Base-by-base conservation (phyloP, 2,329 filamentous ascomycete genomes). In the Diaporthe sp. region DNA sequence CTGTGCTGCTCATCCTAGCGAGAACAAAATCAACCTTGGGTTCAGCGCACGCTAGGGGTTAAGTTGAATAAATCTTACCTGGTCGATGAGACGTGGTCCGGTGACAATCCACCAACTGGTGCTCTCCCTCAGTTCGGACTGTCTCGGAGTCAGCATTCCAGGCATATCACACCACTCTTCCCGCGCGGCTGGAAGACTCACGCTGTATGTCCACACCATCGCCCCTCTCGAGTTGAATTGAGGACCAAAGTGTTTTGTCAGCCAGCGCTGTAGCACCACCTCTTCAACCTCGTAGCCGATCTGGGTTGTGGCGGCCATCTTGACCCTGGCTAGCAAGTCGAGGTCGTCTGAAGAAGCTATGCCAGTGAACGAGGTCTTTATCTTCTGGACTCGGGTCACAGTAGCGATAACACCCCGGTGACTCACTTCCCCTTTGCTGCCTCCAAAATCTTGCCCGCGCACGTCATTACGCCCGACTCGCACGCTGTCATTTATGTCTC, bases 121-220 rank as follows among this genome's bases (percentile, higher is more conserved):
- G 51, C 51, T 53, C 51, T 53, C 51, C n/a, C 51, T 53, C 53
- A 55, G 9, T 55, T 55, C 53, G 1, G 53, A 55, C 53, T 55
- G n/a, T 55, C 53, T 55, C 53, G 53, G 53, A 55, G 53, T 55
- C 53, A 55, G 53, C 53, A 31, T 28, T 55, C 25, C 53, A 25
- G 49, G 22, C 22, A 55, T 25, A 55, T 55, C 25, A 31, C 53
- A 17, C 25, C 53, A 28, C 15, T 20, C 42, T 44, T 55, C 31
- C 53, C 4, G 53, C 5, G 53, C 25, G 53, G 53, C 15, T 55
- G 53, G n/a, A 8, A 13, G 25, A 55, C 53, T 55, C n/a, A 55
- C 53, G n/a, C 53, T 55, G 53, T 55, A 55, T 55, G n/a, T 55
- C 53, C 53, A 55, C 12, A 55, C 25, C 53, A 55, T 55, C 53